phyloP scores from a whole-genome alignment of 371 early-diverging fungal genomes.

The Umbelopsis sp. region DNA sequence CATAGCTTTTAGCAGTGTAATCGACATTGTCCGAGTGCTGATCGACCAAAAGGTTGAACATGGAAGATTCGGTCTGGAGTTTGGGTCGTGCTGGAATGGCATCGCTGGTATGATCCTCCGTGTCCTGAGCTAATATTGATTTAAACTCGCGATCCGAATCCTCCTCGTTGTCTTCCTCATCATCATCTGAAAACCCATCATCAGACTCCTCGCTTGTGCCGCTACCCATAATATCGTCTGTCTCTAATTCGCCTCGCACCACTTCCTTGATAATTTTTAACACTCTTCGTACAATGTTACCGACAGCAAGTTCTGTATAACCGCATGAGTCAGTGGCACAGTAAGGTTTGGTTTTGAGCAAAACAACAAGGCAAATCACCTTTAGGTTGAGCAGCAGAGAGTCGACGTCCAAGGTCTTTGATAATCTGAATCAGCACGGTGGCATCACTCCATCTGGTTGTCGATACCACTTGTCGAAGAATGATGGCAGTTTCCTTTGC shows the following conservation, averaged over 20 bases:
- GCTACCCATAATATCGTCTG: slow-evolving; percentile 28
- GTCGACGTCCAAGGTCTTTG: slow-evolving; percentile 66
- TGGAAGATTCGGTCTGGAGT: slow-evolving; percentile 54
- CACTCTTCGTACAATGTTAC: slow-evolving; percentile 85
- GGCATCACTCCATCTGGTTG: slow-evolving; percentile 74
- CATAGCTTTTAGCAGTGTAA: slow-evolving; percentile 37
- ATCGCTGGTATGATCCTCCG: slow-evolving; percentile 3
- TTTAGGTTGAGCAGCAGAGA: slow-evolving; percentile 84
- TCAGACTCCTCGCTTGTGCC: slow-evolving; percentile 20
- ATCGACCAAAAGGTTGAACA: slow-evolving; percentile 68
- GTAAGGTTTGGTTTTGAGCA: background rate
- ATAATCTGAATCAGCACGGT: slow-evolving; percentile 64
- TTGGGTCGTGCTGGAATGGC: slow-evolving; percentile 14
- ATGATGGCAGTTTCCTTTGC: slow-evolving; percentile 83
- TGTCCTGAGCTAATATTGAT: slow-evolving; percentile 8
- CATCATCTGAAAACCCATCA: slow-evolving; percentile 3
- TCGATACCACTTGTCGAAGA: slow-evolving; percentile 78
- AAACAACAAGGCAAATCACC: slow-evolving; percentile 36
- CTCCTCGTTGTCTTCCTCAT: slow-evolving; percentile 9
- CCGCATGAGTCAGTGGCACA: background rate
- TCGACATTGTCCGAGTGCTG: slow-evolving; percentile 27
- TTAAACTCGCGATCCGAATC: slow-evolving; percentile 21
- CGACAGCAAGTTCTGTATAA: slow-evolving; percentile 78
- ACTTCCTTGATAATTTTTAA: slow-evolving; percentile 83
- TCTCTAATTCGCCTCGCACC: slow-evolving; percentile 51